Percentiles rank a stretch among this genome's conserved stretches.
These are phyloP conservation scores for Dactylellina parvicollis DNA, from an alignment of 2,329 filamentous ascomycete species.

Conservation along the genomic window DNA sequence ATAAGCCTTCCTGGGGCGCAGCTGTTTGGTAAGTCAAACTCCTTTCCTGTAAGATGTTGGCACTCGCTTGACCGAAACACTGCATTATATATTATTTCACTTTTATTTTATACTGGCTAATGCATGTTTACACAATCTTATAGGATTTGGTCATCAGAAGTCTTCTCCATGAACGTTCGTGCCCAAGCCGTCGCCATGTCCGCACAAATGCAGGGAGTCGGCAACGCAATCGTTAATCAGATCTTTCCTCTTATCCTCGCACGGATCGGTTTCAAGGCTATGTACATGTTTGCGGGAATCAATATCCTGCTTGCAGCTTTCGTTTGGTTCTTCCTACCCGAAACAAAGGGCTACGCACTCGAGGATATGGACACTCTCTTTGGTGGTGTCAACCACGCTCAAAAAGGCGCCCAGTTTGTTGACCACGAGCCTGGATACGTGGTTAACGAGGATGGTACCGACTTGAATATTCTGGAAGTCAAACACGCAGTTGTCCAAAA, in stretches of 20 bases:
- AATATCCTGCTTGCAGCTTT: conserved; percentile 37
- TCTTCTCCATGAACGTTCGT: conserved; percentile 77
- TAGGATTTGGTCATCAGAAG: conserved; percentile 75
- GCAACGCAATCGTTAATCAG: conserved; percentile 42
- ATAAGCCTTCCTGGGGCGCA: conserved; percentile 66
- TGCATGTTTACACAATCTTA: conserved; percentile 58
- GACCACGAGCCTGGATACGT: conserved; percentile 5
- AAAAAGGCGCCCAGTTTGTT: conserved; percentile 66
- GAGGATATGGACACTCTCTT: conserved; percentile 70
- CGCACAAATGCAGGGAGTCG: conserved; percentile 60
- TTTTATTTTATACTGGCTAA: conserved; percentile 61
- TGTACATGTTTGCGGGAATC: conserved; percentile 51
- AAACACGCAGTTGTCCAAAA: background rate
- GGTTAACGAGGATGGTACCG: conserved; percentile 7
- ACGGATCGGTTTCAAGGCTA: conserved; percentile 44
- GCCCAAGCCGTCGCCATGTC: conserved; percentile 76
- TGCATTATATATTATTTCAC: too few species aligned
- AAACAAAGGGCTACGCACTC: conserved; percentile 61
- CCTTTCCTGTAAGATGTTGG: too few species aligned
- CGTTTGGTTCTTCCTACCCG: conserved; percentile 45
- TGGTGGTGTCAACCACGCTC: conserved; percentile 68
- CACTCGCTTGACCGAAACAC: too few species aligned
- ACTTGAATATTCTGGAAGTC: conserved; percentile 9
- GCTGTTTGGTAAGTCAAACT: conserved; percentile 33
- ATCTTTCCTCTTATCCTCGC: conserved; percentile 36